A percentile compares a stretch with the other conserved stretches of the same genome.
Conservation (phyloP, 2,329 filamentous ascomycete species). For the Berkeleyomyces basicola region DNA sequence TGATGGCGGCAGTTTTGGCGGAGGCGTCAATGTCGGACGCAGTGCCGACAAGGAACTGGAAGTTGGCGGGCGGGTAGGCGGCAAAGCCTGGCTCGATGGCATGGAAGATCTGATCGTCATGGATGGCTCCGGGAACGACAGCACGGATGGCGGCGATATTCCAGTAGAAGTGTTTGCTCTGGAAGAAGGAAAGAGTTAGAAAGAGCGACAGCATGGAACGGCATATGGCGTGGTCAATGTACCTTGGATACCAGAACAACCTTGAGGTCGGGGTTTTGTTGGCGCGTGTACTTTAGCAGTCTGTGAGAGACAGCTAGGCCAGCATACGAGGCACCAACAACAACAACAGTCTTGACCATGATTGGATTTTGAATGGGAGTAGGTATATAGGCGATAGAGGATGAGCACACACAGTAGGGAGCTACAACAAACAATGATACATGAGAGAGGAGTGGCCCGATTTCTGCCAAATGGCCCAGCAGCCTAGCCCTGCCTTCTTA, state of each 20-base stretch:
- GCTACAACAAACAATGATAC: neutral
- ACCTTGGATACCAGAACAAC: conserved; percentile 41
- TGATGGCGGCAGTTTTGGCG: conserved; percentile 24
- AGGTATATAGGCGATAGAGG: neutral
- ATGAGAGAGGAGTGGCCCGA: neutral
- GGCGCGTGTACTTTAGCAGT: conserved; percentile 35
- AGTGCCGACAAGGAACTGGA: conserved; percentile 35
- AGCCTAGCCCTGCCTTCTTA: neutral
- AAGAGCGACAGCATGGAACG: neutral
- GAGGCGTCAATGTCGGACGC: conserved; percentile 26
- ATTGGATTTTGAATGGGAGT: neutral
- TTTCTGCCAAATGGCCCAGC: neutral
- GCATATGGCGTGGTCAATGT: conserved; percentile 12
- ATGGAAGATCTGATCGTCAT: conserved; percentile 33
- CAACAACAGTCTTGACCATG: conserved; percentile 36
- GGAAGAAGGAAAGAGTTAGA: neutral
- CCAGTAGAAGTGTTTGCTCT: conserved; percentile 44
- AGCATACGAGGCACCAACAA: conserved; percentile 37
- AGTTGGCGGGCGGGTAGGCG: conserved; percentile 31
- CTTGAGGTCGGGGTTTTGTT: conserved; percentile 29
- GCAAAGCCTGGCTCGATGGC: conserved; percentile 33
- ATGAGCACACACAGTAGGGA: neutral
- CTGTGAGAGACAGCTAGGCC: conserved; percentile 37
- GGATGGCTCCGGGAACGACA: conserved; percentile 33
- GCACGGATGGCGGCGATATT: conserved; percentile 39